Evolutionary conservation across 768 basidiomycete species (phyloP).

Genomic region (Boletellus sp.): DNA sequence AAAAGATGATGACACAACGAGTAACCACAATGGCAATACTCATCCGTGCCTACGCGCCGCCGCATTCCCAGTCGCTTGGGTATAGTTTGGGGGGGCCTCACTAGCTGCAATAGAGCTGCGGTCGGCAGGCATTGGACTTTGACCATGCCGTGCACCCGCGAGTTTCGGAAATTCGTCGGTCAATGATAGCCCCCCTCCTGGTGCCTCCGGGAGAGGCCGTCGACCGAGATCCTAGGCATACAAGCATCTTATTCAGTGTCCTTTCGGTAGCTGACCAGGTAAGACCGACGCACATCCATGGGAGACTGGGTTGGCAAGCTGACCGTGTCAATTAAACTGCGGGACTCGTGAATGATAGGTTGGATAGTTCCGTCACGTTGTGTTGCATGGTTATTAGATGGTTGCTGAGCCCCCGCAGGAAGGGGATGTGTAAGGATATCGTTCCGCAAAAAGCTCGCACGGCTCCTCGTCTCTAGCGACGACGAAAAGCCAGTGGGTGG

Average conservation of each 20-base stretch:
- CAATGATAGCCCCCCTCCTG: slow-evolving; percentile 15
- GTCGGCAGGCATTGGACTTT: slow-evolving; percentile 1
- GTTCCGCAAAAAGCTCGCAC: slow-evolving; percentile 7
- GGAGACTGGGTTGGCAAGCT: slow-evolving; percentile 1
- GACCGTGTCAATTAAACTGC: slow-evolving; percentile 3
- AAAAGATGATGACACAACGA: neutral
- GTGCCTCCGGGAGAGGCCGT: slow-evolving; percentile 23
- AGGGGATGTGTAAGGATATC: neutral
- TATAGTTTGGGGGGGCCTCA: slow-evolving; percentile 25
- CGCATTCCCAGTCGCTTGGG: slow-evolving; percentile 12
- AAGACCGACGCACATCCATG: slow-evolving; percentile 11
- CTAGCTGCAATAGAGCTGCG: slow-evolving; percentile 11
- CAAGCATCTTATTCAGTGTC: neutral
- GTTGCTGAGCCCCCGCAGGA: slow-evolving; percentile 9
- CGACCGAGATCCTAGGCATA: slow-evolving; percentile 6
- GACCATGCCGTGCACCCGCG: slow-evolving; percentile 1
- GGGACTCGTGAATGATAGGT: slow-evolving; percentile 11
- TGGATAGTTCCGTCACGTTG: neutral
- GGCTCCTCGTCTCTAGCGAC: slow-evolving; percentile 17
- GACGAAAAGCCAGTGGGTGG: slow-evolving; percentile 18
- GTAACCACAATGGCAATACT: neutral
- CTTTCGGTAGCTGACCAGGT: neutral
- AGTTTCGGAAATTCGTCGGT: slow-evolving; percentile 16
- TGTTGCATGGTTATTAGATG: neutral
- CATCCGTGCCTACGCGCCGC: neutral